These are phyloP conservation scores for Brassica nigra DNA, from an alignment of 345 rosid species.

Conservation along the genomic window DNA sequence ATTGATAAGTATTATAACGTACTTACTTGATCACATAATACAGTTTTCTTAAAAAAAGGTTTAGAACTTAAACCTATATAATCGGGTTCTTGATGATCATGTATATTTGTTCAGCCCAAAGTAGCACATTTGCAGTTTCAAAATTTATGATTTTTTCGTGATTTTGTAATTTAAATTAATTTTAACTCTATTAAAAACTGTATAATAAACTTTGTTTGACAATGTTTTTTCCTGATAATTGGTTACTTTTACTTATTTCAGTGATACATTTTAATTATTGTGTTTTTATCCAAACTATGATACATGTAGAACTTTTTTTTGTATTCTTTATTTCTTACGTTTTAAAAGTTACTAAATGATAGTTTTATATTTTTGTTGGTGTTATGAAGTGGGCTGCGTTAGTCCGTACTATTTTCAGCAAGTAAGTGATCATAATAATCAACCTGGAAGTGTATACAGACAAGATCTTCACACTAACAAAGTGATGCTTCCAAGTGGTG, in stretches of 20 bases:
- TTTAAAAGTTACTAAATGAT: background rate
- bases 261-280: background rate
- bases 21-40: background rate
- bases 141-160: background rate
- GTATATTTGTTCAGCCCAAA: background rate
- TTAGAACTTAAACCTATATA: background rate
- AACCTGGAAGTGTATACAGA: slow-evolving; percentile 24
- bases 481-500: slow-evolving; percentile 21
- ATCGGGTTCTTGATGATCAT: background rate
- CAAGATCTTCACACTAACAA: slow-evolving; percentile 14
- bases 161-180: background rate
- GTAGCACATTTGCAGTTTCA: background rate
- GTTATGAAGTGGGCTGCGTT: slow-evolving; percentile 38
- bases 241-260: background rate
- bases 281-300: background rate
- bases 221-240: background rate
- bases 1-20: background rate
- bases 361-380: background rate
- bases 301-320: background rate
- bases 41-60: background rate
- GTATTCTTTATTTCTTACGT: background rate
- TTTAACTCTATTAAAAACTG: background rate
- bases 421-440: slow-evolving; percentile 7
- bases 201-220: background rate
- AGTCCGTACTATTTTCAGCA: slow-evolving; percentile 40